phyloP scores from a whole-genome alignment of 164 flowering plant species.

The Vitis riparia region DNA sequence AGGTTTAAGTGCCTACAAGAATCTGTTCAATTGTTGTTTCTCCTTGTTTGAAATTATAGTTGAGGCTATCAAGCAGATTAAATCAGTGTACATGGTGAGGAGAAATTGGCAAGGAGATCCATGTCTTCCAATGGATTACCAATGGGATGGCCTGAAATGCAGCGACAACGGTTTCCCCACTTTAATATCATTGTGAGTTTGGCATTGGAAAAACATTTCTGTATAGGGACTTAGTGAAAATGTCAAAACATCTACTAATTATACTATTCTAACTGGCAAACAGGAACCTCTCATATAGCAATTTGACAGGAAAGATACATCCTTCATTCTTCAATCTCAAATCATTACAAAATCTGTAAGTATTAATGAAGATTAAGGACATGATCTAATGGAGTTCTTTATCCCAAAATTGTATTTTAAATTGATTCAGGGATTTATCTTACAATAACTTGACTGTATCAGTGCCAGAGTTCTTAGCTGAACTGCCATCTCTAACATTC shows the following conservation, averaged over 20 bases:
- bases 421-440: conserved; percentile 32
- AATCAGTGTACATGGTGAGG: conserved; percentile 22
- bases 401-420: not conserved
- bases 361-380: not conserved
- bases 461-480: conserved; percentile 26
- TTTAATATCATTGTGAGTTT: conserved; percentile 35
- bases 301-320: conserved; percentile 32
- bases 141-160: conserved; percentile 51
- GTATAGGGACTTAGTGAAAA: too few species aligned
- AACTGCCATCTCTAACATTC: conserved; percentile 21
- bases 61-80: conserved; percentile 36
- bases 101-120: conserved; percentile 63
- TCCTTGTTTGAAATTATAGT: conserved; percentile 15
- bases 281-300: conserved; percentile 5
- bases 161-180: conserved; percentile 19
- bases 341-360: conserved; percentile 25
- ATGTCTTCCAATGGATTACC: conserved; percentile 33
- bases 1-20: too few species aligned
- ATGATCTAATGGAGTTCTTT: not conserved
- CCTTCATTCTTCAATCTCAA: conserved; percentile 11
- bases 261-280: conserved; percentile 3
- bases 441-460: conserved; percentile 26
- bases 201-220: too few species aligned
- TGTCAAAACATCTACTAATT: not conserved
- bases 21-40: too few species aligned